Evolutionary conservation across 2,329 filamentous ascomycete genomes (phyloP), one percentile per base, ranked within the genome.

Genomic region (Berkeleyomyces basicola): DNA sequence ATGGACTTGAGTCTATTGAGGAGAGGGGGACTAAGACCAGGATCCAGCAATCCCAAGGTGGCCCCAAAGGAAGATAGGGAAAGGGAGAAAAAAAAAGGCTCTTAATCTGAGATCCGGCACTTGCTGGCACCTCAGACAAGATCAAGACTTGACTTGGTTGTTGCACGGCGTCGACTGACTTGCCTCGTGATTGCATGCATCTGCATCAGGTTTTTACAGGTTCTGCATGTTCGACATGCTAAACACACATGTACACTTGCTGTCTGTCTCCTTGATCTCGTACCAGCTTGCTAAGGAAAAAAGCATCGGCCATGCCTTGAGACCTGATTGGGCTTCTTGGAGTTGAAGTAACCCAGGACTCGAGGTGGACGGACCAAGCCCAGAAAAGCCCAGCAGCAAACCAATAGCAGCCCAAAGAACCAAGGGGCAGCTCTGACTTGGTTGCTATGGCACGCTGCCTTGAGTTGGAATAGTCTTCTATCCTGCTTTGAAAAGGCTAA

Each of bases 141-240:
- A n/a, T n/a, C n/a, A n/a, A n/a, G n/a, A n/a, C n/a, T n/a, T n/a
- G n/a, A n/a, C n/a, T 37, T 53, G 31, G 4, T 31, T 42, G 59
- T 61, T 55, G 46, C 59, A 61, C 59, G 37, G 37, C 59, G 46
- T 61, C 59, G 11, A 53, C 31, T 36, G 37, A 55, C 36, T 23
- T 51, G 47, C 46, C 46, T 61, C 59, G 44, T 61, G 46, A 61
- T 61, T 43, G 47, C 31, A 47, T 53, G 59, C 46, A 59, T 44
- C 31, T 59, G 14, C 37, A n/a, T 33, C 40, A 10, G 39, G 33
- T 39, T 4, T 59, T 39, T 14, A 7, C 7, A 44, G 16, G 16
- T 14, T 59, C 40, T 53, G 33, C 33, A 49, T 23, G 46, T 23
- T 9, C 46, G 16, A 9, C n/a, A 53, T 23, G 33, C 14, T 53